Evolutionary conservation across 176 grass and related monocot species (phyloP), one percentile per base, ranked within the genome.

Genomic region (Carex scoparia): DNA sequence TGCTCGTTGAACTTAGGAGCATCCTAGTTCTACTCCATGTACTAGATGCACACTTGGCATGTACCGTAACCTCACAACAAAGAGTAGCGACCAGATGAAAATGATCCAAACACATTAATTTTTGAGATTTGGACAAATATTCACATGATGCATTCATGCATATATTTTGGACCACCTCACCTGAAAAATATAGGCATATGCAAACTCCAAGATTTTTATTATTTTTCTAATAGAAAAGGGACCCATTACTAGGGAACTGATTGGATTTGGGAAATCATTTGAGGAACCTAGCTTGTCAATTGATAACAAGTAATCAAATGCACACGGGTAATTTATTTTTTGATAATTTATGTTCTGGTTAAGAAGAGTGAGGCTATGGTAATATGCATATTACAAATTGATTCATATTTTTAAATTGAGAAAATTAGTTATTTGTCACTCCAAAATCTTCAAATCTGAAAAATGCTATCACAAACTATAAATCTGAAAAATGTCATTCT

Each of bases 201-300:
- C 59, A 44, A 65, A 65, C 19, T 81, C 79, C 79, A 65, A 81
- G 37, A 63, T 81, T 81, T 19, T 65, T 62, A 81, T 81, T 37
- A 59, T 81, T 42, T 81, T 81, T 81, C 2, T 64, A 65, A 9
- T 12, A 13, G 4, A 65, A 62, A 62, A 3, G 74, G 27, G 51
- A 57, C 74, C 74, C 33, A 57, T 28, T 11, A 46, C 9, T 10
- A 9, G 6, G 51, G 12, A 78, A 32, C 14, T 31, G 74, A 18
- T 78, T 78, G 51, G 74, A 78, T 57, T 78, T 5, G 7, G 28
- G 8, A 57, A 63, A 33, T 57, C 13, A 33, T 44, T 54, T 13
- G 74, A 32, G 1, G 28, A 27, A 46, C 28, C 23, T 73, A 42
- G 18, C 44, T 5, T 31, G 10, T 77, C 10, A 77, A 15, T 51